Percentiles rank a stretch among this genome's conserved stretches.
phyloP scores from a whole-genome alignment of 83 land plant species.

The Diphasiastrum complanatum region DNA sequence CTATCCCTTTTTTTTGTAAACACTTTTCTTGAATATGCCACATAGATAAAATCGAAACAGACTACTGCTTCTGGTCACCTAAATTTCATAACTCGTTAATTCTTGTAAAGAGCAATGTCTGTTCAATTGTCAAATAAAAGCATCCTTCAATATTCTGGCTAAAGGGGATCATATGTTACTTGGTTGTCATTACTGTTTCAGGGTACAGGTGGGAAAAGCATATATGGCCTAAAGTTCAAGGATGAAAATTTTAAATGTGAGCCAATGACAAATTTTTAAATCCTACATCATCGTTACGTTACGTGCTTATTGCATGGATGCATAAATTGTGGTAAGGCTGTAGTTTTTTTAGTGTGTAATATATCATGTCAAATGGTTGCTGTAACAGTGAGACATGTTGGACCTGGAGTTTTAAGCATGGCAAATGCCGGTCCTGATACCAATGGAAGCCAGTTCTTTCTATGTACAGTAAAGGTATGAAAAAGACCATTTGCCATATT shows the following conservation, averaged over 20 bases:
- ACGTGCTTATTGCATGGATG: not conserved
- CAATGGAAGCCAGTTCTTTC: constrained; percentile 93
- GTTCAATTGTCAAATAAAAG: no score
- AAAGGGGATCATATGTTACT: not conserved
- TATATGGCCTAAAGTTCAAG: constrained; percentile 72
- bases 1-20: no score
- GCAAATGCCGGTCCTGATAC: constrained; percentile 97
- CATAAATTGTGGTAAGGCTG: not conserved
- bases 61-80: no score
- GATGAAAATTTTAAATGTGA: constrained; percentile 85
- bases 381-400: constrained; percentile 66
- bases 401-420: constrained; percentile 91
- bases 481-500: not conserved
- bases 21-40: no score
- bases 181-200: constrained; percentile 19
- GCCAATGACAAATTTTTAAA: no score
- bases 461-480: constrained; percentile 89
- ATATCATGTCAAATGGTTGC: no score
- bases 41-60: no score
- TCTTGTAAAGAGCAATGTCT: no score
- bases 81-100: no score
- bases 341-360: no score
- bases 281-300: not conserved
- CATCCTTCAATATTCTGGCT: no score
- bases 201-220: constrained; percentile 87